These are phyloP conservation scores for Fusarium camptoceras DNA, from an alignment of 2,329 filamentous ascomycete species.

Conservation along the genomic window DNA sequence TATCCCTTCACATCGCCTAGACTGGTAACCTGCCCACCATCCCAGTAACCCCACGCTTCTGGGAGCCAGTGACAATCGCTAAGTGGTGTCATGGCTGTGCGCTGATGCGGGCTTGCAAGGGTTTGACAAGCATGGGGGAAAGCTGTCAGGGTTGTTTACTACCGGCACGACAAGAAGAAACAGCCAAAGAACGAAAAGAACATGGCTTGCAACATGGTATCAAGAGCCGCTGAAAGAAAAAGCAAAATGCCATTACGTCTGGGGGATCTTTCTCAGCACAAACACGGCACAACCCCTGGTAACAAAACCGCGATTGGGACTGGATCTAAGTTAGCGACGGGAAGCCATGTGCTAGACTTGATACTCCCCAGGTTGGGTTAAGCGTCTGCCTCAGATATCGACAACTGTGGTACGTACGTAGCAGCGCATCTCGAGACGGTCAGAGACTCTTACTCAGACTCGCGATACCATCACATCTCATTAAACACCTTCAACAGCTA, in stretches of 20 bases:
- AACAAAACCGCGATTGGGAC: constrained; percentile 2
- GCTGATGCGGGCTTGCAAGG: constrained; percentile 28
- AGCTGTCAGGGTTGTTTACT: constrained; percentile 17
- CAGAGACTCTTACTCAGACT: constrained; percentile 23
- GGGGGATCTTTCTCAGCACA: constrained; percentile 26
- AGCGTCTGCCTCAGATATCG: constrained; percentile 25
- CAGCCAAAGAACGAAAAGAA: constrained; percentile 26
- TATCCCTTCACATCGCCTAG: constrained; percentile 33
- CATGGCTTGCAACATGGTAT: constrained; percentile 19
- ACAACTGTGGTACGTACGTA: constrained; percentile 20
- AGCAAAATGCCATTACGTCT: constrained; percentile 31
- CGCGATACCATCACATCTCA: constrained; percentile 15
- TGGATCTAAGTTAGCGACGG: constrained; percentile 36
- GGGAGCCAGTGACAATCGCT: constrained; percentile 36
- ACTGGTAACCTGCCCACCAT: constrained; percentile 40
- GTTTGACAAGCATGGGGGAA: constrained; percentile 15
- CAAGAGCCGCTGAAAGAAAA: constrained; percentile 27
- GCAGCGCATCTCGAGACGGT: constrained; percentile 11
- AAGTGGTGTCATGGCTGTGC: constrained; percentile 44
- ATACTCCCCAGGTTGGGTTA: constrained; percentile 20
- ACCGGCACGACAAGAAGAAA: constrained; percentile 36
- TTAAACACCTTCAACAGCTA: constrained; percentile 21
- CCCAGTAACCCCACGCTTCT: constrained; percentile 43
- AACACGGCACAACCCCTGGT: constrained; percentile 28
- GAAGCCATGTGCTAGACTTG: constrained; percentile 42